phyloP scores from a whole-genome alignment of 1,284 basidiomycete species.

The Mycena citricolor region DNA sequence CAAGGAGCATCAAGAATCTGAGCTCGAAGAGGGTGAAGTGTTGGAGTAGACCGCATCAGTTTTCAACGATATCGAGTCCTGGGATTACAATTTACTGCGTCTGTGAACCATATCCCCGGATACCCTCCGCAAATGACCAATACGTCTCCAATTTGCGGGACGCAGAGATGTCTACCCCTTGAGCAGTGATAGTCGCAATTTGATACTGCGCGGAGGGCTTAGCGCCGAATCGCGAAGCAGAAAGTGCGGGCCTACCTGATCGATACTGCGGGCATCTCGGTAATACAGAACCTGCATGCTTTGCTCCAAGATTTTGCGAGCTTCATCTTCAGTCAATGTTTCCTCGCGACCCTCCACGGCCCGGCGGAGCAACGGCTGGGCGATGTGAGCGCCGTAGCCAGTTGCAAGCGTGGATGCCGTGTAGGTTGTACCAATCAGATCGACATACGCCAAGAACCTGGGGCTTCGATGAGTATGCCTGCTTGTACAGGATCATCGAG shows the following conservation, averaged over 20 bases:
- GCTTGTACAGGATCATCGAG: background rate
- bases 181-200: constrained; percentile 85
- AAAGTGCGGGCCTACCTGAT: constrained; percentile 72
- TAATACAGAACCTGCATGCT: constrained; percentile 97
- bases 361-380: constrained; percentile 88
- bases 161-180: constrained; percentile 81
- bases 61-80: too few relatives aligned
- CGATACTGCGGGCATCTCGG: constrained; percentile 92
- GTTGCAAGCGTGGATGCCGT: constrained; percentile 94
- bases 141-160: constrained; percentile 75
- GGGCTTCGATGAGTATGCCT: background rate
- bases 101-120: constrained; percentile 80
- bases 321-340: constrained; percentile 77
- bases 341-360: constrained; percentile 86
- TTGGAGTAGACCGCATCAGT: too few relatives aligned
- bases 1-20: too few relatives aligned
- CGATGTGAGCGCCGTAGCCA: constrained; percentile 94
- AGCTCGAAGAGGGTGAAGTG: too few relatives aligned
- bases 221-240: constrained; percentile 1
- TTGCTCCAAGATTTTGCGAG: constrained; percentile 77
- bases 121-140: constrained; percentile 92
- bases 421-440: constrained; percentile 97
- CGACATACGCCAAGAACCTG: constrained; percentile 93
- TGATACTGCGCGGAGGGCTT: constrained; percentile 69
- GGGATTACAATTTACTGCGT: constrained; percentile 41